Base-by-base conservation (phyloP, 495 filamentous ascomycete species). In the Cercophora scortea region DNA sequence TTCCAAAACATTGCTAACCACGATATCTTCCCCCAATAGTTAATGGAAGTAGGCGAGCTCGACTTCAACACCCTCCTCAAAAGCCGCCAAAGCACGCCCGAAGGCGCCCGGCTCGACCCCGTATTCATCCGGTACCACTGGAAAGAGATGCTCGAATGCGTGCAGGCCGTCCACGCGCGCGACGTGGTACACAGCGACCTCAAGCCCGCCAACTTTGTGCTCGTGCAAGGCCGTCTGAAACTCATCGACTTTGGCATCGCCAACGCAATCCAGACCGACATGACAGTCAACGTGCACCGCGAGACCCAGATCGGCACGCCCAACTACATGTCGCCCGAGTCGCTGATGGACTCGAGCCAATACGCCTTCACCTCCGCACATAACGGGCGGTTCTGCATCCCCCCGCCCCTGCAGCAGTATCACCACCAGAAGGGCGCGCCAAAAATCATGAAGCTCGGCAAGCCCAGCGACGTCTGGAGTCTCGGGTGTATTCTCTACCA, bases 1-100 rank as follows among this genome's bases (percentile, higher is more conserved):
- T n/a, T 47, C n/a, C 45, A 15, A 35, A 47, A n/a, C 6, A 13
- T 12, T 17, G 41, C 41, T 42, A 42, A 42, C 15, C 6, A 11
- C 16, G 25, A 40, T 45, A 56, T 52, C 42, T 49, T 42, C 41
- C 42, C 10, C 32, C 8, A 4, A 6, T 53, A 85, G 81, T 78
- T 98, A n/a, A 94, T 98, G 90, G 93, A 98, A 70, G 88, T 91
- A 61, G 93, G 93, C 53, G 93, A 98, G 68, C 82, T 90, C n/a
- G 94, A 97, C 61, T 77, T 98, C 61, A 87, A 90, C 59, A 89
- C 87, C 49, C 83, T 96, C 15, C 82, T 98, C 32, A 64, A 65
- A 13, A 85, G 79, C 7, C 80, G 84, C 36, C 81, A 85, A 32
- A 70, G 86, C 34, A 85, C 87, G 45, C 73, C 81, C 0, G 88